Evolutionary conservation across 768 basidiomycete genomes (phyloP).

Genomic region (Lentinula boryana): DNA sequence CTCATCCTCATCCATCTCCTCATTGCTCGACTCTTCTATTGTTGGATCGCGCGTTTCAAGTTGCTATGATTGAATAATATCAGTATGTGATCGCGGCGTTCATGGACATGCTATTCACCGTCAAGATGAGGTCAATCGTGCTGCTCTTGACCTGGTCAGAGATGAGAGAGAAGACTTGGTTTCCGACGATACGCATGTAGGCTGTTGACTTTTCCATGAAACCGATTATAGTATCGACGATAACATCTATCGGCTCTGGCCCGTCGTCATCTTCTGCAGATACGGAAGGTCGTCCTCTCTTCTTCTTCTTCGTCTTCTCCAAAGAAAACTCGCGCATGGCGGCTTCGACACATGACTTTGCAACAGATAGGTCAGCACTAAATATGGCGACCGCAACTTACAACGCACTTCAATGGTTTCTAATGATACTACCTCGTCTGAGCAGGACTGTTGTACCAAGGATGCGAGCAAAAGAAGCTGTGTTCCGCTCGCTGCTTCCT

Average conservation of each 20-base stretch:
- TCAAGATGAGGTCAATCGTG: constrained; percentile 76
- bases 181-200: constrained; percentile 75
- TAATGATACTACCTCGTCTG: constrained; percentile 44
- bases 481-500: constrained; percentile 60
- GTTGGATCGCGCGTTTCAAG: constrained; percentile 64
- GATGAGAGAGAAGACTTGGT: constrained; percentile 72
- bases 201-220: constrained; percentile 80
- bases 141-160: constrained; percentile 59
- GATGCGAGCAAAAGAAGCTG: constrained; percentile 68
- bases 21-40: constrained; percentile 33
- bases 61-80: constrained; percentile 52
- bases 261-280: constrained; percentile 25
- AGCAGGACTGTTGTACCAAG: constrained; percentile 68
- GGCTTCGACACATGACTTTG: constrained; percentile 59
- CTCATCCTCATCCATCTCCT: constrained; percentile 38
- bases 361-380: constrained; percentile 4
- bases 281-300: constrained; percentile 31
- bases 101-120: constrained; percentile 42
- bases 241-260: constrained; percentile 69
- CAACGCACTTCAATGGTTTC: constrained; percentile 57
- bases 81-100: not conserved
- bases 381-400: not conserved
- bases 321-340: constrained; percentile 45
- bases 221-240: constrained; percentile 88
- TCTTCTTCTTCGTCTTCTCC: constrained; percentile 22